These are phyloP conservation scores for Talaromyces borbonicus DNA, from an alignment of 495 filamentous ascomycete species.

Conservation along the genomic window DNA sequence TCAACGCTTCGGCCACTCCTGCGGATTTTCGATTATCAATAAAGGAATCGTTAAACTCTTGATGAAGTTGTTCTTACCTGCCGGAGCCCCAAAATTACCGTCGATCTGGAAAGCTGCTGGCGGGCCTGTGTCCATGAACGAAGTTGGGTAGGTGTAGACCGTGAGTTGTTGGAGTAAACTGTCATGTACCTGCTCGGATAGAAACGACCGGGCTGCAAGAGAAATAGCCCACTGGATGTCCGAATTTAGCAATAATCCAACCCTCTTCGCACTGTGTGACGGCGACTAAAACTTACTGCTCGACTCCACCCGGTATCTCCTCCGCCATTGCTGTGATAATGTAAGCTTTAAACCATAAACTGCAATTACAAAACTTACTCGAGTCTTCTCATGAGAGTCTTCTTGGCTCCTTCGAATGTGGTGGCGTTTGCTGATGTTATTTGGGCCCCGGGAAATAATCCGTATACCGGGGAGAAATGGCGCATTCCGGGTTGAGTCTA, in stretches of 20 bases:
- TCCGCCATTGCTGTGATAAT: conserved; percentile 17
- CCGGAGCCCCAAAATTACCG: conserved; percentile 20
- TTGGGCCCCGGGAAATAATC: conserved; percentile 19
- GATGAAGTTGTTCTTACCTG: conserved; percentile 7
- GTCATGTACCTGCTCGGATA: neutral
- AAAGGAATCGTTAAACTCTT: neutral
- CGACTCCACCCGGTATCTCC: conserved; percentile 28
- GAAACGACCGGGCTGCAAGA: conserved; percentile 5
- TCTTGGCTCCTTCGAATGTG: conserved; percentile 17
- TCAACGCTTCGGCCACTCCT: conserved; percentile 17
- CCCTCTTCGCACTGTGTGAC: too few relatives aligned
- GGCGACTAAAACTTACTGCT: conserved; percentile 22
- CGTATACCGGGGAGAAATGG: conserved; percentile 29
- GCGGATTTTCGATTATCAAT: neutral
- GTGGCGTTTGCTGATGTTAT: conserved; percentile 13
- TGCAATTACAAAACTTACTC: neutral
- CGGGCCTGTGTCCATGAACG: conserved; percentile 9
- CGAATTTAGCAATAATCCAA: conserved; percentile 18
- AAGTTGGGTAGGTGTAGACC: conserved; percentile 1
- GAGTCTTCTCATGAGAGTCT: neutral
- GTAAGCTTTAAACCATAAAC: conserved; percentile 11
- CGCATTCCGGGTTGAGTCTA: conserved; percentile 21
- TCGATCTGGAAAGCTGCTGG: conserved; percentile 21
- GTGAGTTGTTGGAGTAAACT: neutral
- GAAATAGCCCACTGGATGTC: conserved; percentile 7